Evolutionary conservation across 2,329 filamentous ascomycete genomes (phyloP).

Genomic region (Colletotrichum eremochloae): DNA sequence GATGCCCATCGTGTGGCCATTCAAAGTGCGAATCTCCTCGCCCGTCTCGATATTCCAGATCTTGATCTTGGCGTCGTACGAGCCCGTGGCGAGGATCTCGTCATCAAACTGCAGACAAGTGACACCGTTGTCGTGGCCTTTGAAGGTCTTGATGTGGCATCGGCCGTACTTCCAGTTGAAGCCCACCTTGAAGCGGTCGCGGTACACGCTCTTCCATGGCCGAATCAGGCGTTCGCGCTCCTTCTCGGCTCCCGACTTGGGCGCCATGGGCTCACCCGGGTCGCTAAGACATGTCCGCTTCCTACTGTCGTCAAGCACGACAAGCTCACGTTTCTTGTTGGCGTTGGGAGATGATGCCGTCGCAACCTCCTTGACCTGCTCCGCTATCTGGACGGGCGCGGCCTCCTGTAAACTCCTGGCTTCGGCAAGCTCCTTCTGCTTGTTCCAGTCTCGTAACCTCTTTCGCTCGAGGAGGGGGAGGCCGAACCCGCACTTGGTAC

Average conservation of each 20-base stretch:
- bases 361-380: conserved; percentile 44
- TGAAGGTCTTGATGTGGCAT: conserved; percentile 86
- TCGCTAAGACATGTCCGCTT: conserved; percentile 52
- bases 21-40: conserved; percentile 85
- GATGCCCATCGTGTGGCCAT: conserved; percentile 85
- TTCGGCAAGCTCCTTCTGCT: conserved; percentile 77
- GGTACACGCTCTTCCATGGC: conserved; percentile 98
- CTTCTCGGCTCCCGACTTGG: conserved; percentile 47
- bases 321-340: conserved; percentile 53
- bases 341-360: conserved; percentile 43
- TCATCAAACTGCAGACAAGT: conserved; percentile 77
- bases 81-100: conserved; percentile 91
- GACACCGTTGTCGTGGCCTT: conserved; percentile 84
- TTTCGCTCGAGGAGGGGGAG: conserved; percentile 91
- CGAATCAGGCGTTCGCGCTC: conserved; percentile 66
- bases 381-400: conserved; percentile 42
- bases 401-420: conserved; percentile 46
- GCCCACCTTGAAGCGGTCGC: conserved; percentile 93
- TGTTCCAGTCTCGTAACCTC: conserved; percentile 86
- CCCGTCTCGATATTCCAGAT: conserved; percentile 96
- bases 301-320: conserved; percentile 48
- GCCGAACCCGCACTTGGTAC: conserved; percentile 96
- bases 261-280: conserved; percentile 32
- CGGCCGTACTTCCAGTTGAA: conserved; percentile 98
- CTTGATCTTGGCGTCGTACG: conserved; percentile 94